Percentiles rank a stretch among this genome's conserved stretches.
Conservation (phyloP, 495 filamentous ascomycete genomes). For the Tetracladium marchalianum region DNA sequence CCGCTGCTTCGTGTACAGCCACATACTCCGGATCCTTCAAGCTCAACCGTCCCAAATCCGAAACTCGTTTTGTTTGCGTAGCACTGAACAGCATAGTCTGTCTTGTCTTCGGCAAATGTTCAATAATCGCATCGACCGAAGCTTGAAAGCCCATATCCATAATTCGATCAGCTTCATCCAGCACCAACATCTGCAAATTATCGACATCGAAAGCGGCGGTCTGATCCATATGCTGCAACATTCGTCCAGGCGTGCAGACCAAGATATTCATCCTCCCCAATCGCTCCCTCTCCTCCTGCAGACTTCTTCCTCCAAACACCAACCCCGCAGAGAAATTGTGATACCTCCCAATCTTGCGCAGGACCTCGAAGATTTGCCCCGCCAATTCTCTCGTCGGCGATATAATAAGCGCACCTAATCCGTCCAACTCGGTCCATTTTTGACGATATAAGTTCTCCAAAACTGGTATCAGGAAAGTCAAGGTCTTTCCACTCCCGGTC, state of each 20-base stretch:
- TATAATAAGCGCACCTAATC: conserved; percentile 84
- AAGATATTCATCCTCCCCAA: conserved; percentile 94
- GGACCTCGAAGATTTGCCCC: conserved; percentile 93
- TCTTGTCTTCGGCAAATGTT: conserved; percentile 75
- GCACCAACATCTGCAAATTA: conserved; percentile 83
- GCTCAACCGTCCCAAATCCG: conserved; percentile 80
- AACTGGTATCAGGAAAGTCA: conserved; percentile 86
- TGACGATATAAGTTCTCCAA: conserved; percentile 90
- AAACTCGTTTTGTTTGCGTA: conserved; percentile 90
- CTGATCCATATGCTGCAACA: conserved; percentile 94
- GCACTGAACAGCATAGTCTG: conserved; percentile 95
- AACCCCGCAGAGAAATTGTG: conserved; percentile 89
- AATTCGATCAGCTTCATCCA: conserved; percentile 95
- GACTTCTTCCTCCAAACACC: conserved; percentile 88
- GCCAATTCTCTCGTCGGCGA: conserved; percentile 92
- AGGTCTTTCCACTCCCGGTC: conserved; percentile 92
- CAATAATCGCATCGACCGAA: conserved; percentile 85
- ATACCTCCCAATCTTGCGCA: conserved; percentile 80
- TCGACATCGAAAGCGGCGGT: conserved; percentile 83
- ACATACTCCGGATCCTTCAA: conserved; percentile 90
- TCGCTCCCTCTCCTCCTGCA: conserved; percentile 80
- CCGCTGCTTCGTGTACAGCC: conserved; percentile 77
- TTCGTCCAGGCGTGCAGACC: conserved; percentile 89
- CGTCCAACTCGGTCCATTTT: conserved; percentile 85
- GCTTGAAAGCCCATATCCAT: conserved; percentile 96